Conservation (phyloP, 2,329 filamentous ascomycete genomes). For the Sporothrix brunneoviolacea region DNA sequence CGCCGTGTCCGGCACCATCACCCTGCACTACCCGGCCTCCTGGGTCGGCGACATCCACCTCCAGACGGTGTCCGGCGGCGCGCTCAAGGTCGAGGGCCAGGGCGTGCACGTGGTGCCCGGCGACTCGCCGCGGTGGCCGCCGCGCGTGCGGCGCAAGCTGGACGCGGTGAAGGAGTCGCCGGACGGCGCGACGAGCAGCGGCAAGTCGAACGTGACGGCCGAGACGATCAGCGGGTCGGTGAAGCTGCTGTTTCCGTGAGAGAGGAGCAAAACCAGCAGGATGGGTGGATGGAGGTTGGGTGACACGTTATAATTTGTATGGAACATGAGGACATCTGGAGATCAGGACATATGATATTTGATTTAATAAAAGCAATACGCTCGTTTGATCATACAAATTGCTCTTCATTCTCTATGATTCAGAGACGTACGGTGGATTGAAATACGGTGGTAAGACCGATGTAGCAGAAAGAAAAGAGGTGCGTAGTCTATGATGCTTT, state of each 20-base stretch:
- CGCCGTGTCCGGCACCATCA: slow-evolving; percentile 38
- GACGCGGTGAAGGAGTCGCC: slow-evolving; percentile 15
- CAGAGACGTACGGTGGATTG: too few species aligned
- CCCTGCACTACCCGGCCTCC: slow-evolving; percentile 38
- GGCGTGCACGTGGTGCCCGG: slow-evolving; percentile 34
- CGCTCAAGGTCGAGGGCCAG: slow-evolving; percentile 34
- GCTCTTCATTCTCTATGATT: background rate
- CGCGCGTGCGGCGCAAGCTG: background rate
- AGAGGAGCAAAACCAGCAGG: background rate
- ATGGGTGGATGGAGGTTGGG: background rate
- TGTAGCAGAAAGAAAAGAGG: background rate
- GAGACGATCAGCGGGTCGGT: slow-evolving; percentile 9
- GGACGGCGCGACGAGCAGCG: background rate
- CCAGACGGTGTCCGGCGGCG: slow-evolving; percentile 32
- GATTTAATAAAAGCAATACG: background rate
- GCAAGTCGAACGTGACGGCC: slow-evolving; percentile 2
- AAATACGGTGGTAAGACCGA: too few species aligned
- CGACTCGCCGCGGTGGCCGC: slow-evolving; percentile 17
- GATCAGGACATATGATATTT: too few species aligned
- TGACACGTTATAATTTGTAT: background rate
- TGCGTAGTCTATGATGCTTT: background rate
- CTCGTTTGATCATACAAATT: background rate
- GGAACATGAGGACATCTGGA: too few species aligned
- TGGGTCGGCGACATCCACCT: slow-evolving; percentile 44
- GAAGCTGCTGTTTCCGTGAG: slow-evolving; percentile 10